Conservation (phyloP, 2,329 filamentous ascomycete genomes). For the Colletotrichum falcatum region DNA sequence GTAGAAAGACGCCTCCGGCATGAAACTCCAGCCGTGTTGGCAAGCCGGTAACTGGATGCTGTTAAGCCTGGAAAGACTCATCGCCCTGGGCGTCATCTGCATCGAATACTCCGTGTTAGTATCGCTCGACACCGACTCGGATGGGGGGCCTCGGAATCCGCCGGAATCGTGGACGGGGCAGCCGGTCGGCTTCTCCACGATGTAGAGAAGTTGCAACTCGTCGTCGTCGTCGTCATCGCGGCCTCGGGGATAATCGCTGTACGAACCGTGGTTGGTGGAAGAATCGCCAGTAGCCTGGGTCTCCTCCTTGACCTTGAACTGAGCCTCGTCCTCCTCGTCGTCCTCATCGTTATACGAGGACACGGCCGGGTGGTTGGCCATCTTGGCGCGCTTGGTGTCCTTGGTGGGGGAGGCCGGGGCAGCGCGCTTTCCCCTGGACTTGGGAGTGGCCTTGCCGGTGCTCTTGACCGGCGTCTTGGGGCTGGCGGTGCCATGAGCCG, state of each 20-base stretch:
- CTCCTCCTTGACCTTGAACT: constrained; percentile 31
- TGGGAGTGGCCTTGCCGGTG: constrained; percentile 43
- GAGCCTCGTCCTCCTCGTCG: constrained; percentile 13
- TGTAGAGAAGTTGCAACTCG: constrained; percentile 39
- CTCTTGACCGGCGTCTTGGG: constrained; percentile 43
- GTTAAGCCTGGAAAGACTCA: constrained; percentile 20
- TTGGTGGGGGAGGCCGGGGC: constrained; percentile 15
- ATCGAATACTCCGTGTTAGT: constrained; percentile 33
- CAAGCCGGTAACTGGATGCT: constrained; percentile 9
- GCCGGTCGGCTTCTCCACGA: constrained; percentile 33
- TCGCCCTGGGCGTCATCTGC: constrained; percentile 26
- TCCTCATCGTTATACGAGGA: constrained; percentile 25
- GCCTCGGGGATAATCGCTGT: constrained; percentile 23
- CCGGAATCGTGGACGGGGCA: constrained; percentile 32
- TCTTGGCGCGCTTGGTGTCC: constrained; percentile 35
- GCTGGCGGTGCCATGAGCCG: constrained; percentile 30
- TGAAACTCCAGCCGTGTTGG: constrained; percentile 28
- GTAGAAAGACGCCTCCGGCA: neutral
- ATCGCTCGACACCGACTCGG: constrained; percentile 35
- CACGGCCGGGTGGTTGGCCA: constrained; percentile 32
- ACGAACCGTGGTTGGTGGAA: constrained; percentile 27
- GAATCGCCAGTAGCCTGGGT: neutral
- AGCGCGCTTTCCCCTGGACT: constrained; percentile 43
- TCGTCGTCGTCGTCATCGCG: constrained; percentile 38
- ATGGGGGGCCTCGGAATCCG: constrained; percentile 21